These are phyloP conservation scores for Dactylonectria macrodidyma DNA, from an alignment of 2,329 filamentous ascomycete genomes.

Conservation along the genomic window DNA sequence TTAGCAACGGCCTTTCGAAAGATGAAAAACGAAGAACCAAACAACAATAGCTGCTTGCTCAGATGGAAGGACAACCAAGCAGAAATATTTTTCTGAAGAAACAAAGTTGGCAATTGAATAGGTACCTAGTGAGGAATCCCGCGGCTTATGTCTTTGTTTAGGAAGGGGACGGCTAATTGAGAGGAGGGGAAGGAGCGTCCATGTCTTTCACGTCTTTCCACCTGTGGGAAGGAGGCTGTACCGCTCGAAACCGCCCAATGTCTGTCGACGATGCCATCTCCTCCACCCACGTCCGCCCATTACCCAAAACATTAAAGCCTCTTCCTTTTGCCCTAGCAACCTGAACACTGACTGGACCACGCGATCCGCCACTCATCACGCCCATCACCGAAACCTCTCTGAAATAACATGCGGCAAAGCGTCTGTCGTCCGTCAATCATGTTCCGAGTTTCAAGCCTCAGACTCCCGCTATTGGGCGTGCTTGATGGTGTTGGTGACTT, in stretches of 20 bases:
- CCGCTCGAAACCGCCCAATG: conserved; percentile 11
- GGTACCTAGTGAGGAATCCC: neutral
- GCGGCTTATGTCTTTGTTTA: conserved; percentile 5
- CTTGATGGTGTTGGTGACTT: conserved; percentile 4
- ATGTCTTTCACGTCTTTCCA: conserved; percentile 9
- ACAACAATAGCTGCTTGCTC: neutral
- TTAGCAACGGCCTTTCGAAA: too few species aligned
- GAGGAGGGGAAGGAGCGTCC: neutral
- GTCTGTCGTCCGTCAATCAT: conserved; percentile 8
- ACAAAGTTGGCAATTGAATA: conserved; percentile 12
- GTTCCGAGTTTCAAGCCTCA: conserved; percentile 7
- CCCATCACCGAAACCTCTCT: neutral
- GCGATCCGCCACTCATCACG: neutral
- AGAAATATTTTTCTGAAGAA: neutral
- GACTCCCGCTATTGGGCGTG: conserved; percentile 16
- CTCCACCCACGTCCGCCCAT: conserved; percentile 13
- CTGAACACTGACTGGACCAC: neutral
- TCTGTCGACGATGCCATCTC: conserved; percentile 16
- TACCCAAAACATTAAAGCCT: conserved; percentile 24
- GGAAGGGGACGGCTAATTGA: neutral
- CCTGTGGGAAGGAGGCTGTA: neutral
- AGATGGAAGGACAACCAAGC: neutral
- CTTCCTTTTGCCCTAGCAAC: conserved; percentile 21
- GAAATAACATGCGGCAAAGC: conserved; percentile 1
- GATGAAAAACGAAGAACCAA: too few species aligned